Evolutionary conservation across 176 grass and related monocot species (phyloP), one percentile per base, ranked within the genome.

Genomic region (Bonia amplexicaulis): DNA sequence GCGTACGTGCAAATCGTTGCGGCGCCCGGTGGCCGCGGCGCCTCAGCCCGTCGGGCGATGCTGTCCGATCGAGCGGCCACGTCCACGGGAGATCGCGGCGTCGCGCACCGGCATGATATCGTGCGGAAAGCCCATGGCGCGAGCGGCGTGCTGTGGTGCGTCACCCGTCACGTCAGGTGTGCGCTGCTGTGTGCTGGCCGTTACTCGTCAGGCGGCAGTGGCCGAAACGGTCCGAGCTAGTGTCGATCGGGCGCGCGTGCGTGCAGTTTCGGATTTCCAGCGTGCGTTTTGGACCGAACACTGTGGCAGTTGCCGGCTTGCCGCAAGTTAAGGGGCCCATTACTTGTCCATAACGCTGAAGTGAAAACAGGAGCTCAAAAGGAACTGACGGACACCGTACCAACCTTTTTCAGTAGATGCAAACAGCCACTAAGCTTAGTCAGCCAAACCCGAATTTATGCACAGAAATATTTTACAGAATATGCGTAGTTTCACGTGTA

Each of bases 401-500:
- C 58, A 0, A 44, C 42, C 8, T 44, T 44, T 27, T 27, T 27
- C 53, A 46, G 22, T 37, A 58, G 6, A n/a, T 39, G 59, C 59
- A 48, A 74, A 8, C 48, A 11, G 7, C 71, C 11, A 74, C 6
- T 19, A 20, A 60, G 26, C 39, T 22, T 58, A 46, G 44, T 45
- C 53, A 82, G 66, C 29, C 27, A 39, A 62, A 82, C 44, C 78
- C 54, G 77, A 29, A 55, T 53, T 63, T 77, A 53, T 71, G 77
- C 31, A 85, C 61, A 70, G 0, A 66, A 9, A 25, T 25, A 82
- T 62, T 40, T 75, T 81, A 89, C 71, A 86, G 31, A 57, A 19
- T 40, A 48, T 37, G 26, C 40, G 60, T 69, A 60, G 44, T 63
- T 61, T 81, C 26, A 57, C 2, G 77, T 9, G 41, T 73, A 46